Evolutionary conservation across 73 alveolate species (phyloP).

Genomic region (Paramecium biaurelia): DNA sequence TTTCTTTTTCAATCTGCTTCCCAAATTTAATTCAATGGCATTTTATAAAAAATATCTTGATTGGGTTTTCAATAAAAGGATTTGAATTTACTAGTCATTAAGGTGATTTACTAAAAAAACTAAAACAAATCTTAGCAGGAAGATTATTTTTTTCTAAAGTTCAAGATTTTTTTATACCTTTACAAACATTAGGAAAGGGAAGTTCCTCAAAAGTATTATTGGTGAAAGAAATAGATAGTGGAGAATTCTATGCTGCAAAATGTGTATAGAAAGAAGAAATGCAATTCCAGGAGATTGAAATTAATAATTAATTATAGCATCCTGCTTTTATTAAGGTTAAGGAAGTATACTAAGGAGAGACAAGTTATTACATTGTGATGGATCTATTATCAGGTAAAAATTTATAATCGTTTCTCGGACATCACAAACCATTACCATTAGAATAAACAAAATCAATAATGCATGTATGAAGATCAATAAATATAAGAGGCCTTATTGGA

Average conservation of each 20-base stretch:
- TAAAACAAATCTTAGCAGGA: neutral
- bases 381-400: conserved; percentile 47
- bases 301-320: conserved; percentile 21
- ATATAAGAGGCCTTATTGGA: conserved; percentile 48
- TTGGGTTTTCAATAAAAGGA: neutral
- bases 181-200: conserved; percentile 11
- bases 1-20: neutral
- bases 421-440: neutral
- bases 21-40: conserved; percentile 4
- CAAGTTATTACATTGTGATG: conserved; percentile 48
- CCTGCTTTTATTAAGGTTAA: conserved; percentile 19
- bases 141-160: neutral
- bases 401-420: conserved; percentile 17
- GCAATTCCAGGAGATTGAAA: neutral
- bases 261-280: conserved; percentile 46
- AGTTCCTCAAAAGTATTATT: conserved; percentile 17
- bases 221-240: conserved; percentile 14
- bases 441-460: conserved; percentile 37
- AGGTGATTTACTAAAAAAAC: neutral
- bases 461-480: neutral
- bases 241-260: conserved; percentile 35
- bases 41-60: neutral
- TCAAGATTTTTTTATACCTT: neutral
- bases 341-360: conserved; percentile 58
- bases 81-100: neutral